Evolutionary conservation across 805 yeast species (phyloP).

Genomic region (Saccharomycopsis guyanensis): DNA sequence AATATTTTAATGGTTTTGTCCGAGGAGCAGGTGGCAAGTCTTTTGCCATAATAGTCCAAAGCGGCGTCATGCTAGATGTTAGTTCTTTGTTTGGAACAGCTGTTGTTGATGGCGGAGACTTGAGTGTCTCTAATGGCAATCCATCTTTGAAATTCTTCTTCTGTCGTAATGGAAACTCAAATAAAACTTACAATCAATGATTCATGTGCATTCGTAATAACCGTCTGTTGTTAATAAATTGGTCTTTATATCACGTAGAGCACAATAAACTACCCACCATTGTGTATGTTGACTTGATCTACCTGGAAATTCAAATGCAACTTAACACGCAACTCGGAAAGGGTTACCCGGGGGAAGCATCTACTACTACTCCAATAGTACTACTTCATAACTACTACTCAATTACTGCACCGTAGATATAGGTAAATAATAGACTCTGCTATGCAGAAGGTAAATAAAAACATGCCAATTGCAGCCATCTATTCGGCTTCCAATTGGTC

Average conservation of each 20-base stretch:
- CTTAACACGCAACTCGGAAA: constrained; percentile 1
- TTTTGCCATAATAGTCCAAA: constrained; percentile 91
- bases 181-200: constrained; percentile 13
- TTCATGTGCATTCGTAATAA: constrained; percentile 19
- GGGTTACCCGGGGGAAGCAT: not conserved
- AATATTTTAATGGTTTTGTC: constrained; percentile 94
- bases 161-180: not conserved
- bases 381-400: too few relatives aligned
- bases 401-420: too few relatives aligned
- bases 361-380: too few relatives aligned
- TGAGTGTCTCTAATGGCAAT: not conserved
- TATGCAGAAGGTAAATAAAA: too few relatives aligned
- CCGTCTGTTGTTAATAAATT: constrained; percentile 5
- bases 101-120: not conserved
- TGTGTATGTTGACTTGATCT: not conserved
- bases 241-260: not conserved
- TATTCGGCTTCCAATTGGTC: constrained; percentile 32
- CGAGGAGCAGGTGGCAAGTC: constrained; percentile 92
- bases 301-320: not conserved
- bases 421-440: too few relatives aligned
- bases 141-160: too few relatives aligned
- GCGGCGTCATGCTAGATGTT: constrained; percentile 73
- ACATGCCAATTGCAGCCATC: too few relatives aligned
- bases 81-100: not conserved
- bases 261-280: not conserved